Percentiles rank a stretch among this genome's conserved stretches.
phyloP scores from a whole-genome alignment of 208 protist species.

The Trypanosoma platydactyli region DNA sequence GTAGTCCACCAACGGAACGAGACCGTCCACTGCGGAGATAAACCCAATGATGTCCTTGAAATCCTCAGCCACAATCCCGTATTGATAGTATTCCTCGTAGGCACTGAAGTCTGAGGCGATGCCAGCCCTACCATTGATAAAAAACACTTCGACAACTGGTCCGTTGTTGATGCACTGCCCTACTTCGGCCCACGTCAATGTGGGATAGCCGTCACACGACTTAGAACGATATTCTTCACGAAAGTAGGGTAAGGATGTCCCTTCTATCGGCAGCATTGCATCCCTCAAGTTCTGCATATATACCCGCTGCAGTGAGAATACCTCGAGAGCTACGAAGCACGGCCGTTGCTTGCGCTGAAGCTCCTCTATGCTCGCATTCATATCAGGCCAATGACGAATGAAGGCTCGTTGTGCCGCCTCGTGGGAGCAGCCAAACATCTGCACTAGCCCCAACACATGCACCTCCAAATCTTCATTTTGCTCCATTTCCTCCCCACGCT shows the following conservation, averaged over 20 bases:
- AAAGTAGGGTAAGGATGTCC: conserved; percentile 27
- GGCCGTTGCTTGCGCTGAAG: conserved; percentile 35
- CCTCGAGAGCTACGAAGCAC: conserved; percentile 48
- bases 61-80: conserved; percentile 45
- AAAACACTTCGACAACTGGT: conserved; percentile 36
- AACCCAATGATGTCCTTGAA: conserved; percentile 65
- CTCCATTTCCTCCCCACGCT: background rate
- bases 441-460: background rate
- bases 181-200: conserved; percentile 42
- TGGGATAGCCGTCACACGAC: conserved; percentile 11
- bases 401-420: conserved; percentile 1
- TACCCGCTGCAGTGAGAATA: conserved; percentile 40
- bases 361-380: conserved; percentile 4
- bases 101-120: conserved; percentile 7
- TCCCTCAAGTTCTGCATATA: conserved; percentile 30
- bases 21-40: conserved; percentile 51
- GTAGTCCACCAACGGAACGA: conserved; percentile 69
- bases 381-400: conserved; percentile 5
- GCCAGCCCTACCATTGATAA: conserved; percentile 10
- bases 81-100: conserved; percentile 61
- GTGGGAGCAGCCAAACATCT: conserved; percentile 9
- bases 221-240: conserved; percentile 13
- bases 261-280: conserved; percentile 23
- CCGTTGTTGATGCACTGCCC: conserved; percentile 23
- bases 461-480: background rate